Base-by-base conservation (phyloP, 169 alveolate genomes). In the Plasmodium malariae region DNA sequence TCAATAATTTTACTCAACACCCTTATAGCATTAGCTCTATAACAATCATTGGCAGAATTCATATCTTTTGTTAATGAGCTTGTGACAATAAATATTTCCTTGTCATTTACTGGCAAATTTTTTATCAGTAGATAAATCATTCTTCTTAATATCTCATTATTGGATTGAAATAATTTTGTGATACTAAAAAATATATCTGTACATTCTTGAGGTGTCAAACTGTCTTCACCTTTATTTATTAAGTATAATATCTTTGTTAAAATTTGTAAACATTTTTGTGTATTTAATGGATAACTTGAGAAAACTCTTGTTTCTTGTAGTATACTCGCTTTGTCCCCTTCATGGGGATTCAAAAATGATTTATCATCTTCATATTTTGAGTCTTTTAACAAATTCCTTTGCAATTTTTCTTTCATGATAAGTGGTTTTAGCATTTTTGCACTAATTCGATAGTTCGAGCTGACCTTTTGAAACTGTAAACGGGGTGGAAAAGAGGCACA, bases 1-100 rank as follows among this genome's bases (percentile, higher is more conserved):
- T 98, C 99, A 45, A 98, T 96, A 45, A 98, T 97, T 88, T 96
- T 96, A 67, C 99, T 96, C 48, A 98, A 95, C 4, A 98, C 98
- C 70, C 99, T 96, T 70, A 98, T 94, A 45, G 99, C 99, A 87
- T 97, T 97, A 11, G 99, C 99, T 83, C 98, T 94, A 91, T 96
- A 97, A 83, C 97, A 95, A 78, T 96, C 98, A 88, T 97, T 98
- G 48, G 95, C 96, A 59, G 98, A 95, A 72, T 96, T 97, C 95
- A 98, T 96, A 93, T 98, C 99, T 85, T 98, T 98, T 28, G 99
- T 97, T 59, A 98, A 94, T 14, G 99, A 97, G 59, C 98, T 95
- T 49, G 99, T 98, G 59, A 98, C 98, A 48, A 98, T 97, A 94
- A 98, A 98, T 1, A 95, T 97, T 80, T 96, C 98, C 51, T 97